A percentile compares a stretch with the other conserved stretches of the same genome.
These are phyloP conservation scores for Monosporascus sp. DNA, from an alignment of 2,329 filamentous ascomycete genomes.

Conservation along the genomic window DNA sequence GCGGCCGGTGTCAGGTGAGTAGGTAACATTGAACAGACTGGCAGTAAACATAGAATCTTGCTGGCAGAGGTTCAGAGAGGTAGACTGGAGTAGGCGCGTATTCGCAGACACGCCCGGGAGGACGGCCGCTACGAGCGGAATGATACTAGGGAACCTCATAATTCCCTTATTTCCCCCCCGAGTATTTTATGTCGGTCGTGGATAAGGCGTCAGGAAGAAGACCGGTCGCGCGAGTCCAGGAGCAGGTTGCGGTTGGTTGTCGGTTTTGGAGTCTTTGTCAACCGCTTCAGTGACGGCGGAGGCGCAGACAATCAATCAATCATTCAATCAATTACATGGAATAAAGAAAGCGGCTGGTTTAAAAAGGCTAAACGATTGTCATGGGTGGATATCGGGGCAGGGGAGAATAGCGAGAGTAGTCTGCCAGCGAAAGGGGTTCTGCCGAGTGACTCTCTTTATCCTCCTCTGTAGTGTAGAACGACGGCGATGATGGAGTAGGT, in stretches of 20 bases:
- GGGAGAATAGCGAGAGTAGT: slow-evolving; percentile 1
- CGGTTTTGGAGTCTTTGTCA: not conserved
- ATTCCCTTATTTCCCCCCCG: slow-evolving; percentile 10
- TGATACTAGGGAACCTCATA: slow-evolving; percentile 43
- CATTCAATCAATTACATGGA: not conserved
- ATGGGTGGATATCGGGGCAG: not conserved
- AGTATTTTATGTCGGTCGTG: too few relatives aligned
- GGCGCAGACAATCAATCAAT: not conserved
- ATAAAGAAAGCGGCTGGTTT: not conserved
- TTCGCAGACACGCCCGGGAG: slow-evolving; percentile 46
- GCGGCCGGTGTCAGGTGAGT: slow-evolving; percentile 69
- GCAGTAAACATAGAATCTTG: slow-evolving; percentile 80
- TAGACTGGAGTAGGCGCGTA: slow-evolving; percentile 68
- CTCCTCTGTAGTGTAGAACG: not conserved
- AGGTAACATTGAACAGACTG: slow-evolving; percentile 79
- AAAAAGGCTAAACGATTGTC: not conserved
- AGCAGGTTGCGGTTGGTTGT: not conserved
- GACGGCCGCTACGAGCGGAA: slow-evolving; percentile 39
- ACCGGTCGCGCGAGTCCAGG: not conserved
- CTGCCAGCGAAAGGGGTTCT: not conserved
- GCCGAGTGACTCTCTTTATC: not conserved
- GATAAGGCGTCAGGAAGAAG: too few relatives aligned
- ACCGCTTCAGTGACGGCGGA: not conserved
- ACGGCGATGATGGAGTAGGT: not conserved
- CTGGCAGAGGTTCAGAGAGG: slow-evolving; percentile 80